Evolutionary conservation across 306 rosid genomes (phyloP).

Genomic region (Citrullus mucosospermus): DNA sequence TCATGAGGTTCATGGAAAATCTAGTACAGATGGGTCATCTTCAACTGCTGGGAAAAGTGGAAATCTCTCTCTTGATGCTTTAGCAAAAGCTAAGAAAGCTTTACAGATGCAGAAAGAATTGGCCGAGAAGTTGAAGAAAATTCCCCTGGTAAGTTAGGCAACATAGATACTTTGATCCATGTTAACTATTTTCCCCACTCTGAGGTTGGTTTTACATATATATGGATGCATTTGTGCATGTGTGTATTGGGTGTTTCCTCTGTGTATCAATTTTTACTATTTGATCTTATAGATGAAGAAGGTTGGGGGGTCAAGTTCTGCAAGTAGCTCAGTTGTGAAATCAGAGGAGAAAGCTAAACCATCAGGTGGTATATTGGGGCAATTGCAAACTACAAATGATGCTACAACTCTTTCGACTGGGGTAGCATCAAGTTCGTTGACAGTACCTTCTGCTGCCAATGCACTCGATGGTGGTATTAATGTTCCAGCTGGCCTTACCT

Average conservation of each 20-base stretch:
- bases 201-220: neutral
- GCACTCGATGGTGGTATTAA: slow-evolving; percentile 17
- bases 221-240: neutral
- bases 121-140: slow-evolving; percentile 63
- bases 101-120: slow-evolving; percentile 71
- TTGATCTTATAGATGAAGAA: slow-evolving; percentile 49
- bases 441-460: slow-evolving; percentile 23
- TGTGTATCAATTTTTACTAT: slow-evolving; percentile 12
- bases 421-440: slow-evolving; percentile 21
- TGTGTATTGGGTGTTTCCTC: neutral
- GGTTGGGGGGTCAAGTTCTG: slow-evolving; percentile 32
- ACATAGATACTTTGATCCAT: neutral
- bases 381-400: slow-evolving; percentile 7
- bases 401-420: slow-evolving; percentile 24
- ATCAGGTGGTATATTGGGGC: slow-evolving; percentile 16
- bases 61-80: slow-evolving; percentile 62
- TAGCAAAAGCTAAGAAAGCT: slow-evolving; percentile 82
- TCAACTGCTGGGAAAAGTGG: slow-evolving; percentile 89
- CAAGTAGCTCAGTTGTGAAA: slow-evolving; percentile 28
- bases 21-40: slow-evolving; percentile 99
- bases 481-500: slow-evolving; percentile 30
- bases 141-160: slow-evolving; percentile 45
- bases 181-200: neutral
- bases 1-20: slow-evolving; percentile 99
- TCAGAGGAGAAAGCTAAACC: slow-evolving; percentile 28